Evolutionary conservation across 202 grass and related monocot genomes (phyloP).

Genomic region (Panicum virgatum): DNA sequence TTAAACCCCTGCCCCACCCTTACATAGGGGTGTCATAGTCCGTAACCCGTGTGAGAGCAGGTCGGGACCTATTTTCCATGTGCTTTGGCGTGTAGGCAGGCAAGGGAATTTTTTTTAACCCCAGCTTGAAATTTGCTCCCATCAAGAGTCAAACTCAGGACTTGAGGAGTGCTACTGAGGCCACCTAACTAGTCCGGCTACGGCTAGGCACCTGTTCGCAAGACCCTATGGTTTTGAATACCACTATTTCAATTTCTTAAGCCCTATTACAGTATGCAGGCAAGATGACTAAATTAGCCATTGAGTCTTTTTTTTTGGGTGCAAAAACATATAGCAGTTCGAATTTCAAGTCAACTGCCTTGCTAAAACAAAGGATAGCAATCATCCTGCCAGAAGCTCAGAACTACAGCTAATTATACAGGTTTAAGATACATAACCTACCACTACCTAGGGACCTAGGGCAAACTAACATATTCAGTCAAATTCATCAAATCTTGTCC

Average conservation of each 20-base stretch:
- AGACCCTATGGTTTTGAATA: not conserved
- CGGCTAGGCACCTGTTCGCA: no score
- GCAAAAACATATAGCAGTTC: not conserved
- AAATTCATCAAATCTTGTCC: not conserved
- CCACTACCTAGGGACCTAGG: no score
- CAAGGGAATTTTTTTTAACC: no score
- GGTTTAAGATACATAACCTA: not conserved
- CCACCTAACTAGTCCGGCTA: no score
- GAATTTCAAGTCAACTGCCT: not conserved
- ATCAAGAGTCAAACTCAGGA: no score
- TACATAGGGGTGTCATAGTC: no score
- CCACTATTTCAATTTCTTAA: not conserved
- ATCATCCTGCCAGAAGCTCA: not conserved
- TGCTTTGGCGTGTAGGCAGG: no score
- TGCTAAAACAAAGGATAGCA: not conserved
- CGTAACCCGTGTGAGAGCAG: no score
- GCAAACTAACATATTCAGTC: not conserved
- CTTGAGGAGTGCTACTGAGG: no score
- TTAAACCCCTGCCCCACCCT: no score
- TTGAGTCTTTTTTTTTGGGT: not conserved
- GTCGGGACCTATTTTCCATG: no score
- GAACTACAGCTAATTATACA: not conserved
- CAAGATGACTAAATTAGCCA: not conserved
- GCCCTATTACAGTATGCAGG: not conserved
- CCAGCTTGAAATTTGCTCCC: no score